A percentile compares a stretch with the other conserved stretches of the same genome.
Evolutionary conservation across 2,329 filamentous ascomycete genomes (phyloP).

Genomic region (Eutypa lata): DNA sequence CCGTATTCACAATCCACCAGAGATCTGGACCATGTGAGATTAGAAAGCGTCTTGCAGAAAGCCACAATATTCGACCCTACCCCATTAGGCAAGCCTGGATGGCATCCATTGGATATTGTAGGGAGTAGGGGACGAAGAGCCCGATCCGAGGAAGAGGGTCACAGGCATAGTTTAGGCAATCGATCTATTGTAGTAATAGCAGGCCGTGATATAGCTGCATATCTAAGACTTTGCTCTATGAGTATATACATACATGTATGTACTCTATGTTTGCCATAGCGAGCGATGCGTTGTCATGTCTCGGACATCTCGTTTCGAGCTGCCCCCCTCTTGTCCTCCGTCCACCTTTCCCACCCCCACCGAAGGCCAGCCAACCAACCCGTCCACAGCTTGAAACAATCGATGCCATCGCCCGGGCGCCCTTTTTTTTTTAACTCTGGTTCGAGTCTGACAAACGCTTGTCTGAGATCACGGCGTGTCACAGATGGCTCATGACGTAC

Average conservation of each 20-base stretch:
- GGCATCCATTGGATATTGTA: not conserved
- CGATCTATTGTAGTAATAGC: not conserved
- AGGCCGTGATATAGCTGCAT: not conserved
- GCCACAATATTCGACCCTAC: not conserved
- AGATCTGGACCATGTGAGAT: too few relatives aligned
- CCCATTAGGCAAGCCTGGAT: not conserved
- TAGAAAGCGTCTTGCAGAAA: not conserved
- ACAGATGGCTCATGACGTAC: not conserved
- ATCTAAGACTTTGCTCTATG: too few relatives aligned
- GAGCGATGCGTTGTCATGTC: conserved; percentile 8
- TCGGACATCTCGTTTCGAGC: conserved; percentile 19
- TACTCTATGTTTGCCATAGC: not conserved
- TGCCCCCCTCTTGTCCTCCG: conserved; percentile 9
- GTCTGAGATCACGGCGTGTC: conserved; percentile 14
- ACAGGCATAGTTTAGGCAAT: too few relatives aligned
- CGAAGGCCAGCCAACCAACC: conserved; percentile 6
- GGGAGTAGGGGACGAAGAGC: not conserved
- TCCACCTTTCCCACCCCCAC: not conserved
- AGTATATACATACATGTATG: not conserved
- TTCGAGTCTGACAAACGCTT: conserved; percentile 2
- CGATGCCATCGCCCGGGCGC: conserved; percentile 25
- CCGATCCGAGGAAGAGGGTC: not conserved
- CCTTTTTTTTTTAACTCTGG: not conserved
- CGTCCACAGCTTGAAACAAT: conserved; percentile 6
- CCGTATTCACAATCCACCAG: too few relatives aligned